Percentiles rank a stretch among this genome's conserved stretches.
Evolutionary conservation across 768 basidiomycete genomes (phyloP).

Genomic region (Xerocomellus amylosporus): DNA sequence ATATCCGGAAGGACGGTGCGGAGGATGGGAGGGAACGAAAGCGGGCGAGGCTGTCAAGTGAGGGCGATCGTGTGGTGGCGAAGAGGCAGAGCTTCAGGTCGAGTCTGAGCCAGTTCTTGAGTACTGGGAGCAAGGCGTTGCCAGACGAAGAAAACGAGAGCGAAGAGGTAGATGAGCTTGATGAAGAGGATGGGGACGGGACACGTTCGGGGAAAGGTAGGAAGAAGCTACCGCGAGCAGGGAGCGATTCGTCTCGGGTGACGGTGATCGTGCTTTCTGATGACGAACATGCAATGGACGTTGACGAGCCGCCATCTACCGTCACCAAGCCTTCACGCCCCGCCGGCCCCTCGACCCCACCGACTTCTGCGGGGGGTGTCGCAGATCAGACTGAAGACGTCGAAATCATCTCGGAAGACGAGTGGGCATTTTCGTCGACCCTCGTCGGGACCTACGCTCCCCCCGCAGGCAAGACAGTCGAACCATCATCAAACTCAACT

Average conservation of each 20-base stretch:
- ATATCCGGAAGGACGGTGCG: conserved; percentile 25
- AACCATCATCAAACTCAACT: background rate
- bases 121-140: conserved; percentile 39
- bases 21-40: conserved; percentile 34
- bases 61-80: background rate
- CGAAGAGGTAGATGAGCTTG: conserved; percentile 21
- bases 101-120: conserved; percentile 52
- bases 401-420: conserved; percentile 13
- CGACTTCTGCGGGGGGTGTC: background rate
- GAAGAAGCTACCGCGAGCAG: conserved; percentile 11
- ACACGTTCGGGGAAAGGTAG: background rate
- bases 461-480: conserved; percentile 9
- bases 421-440: conserved; percentile 25
- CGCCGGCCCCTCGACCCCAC: background rate
- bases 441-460: conserved; percentile 23
- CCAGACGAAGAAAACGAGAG: conserved; percentile 16
- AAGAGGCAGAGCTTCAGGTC: conserved; percentile 41
- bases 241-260: conserved; percentile 16
- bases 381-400: background rate
- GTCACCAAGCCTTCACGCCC: conserved; percentile 11
- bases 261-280: conserved; percentile 23
- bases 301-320: conserved; percentile 23
- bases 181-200: background rate
- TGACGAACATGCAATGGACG: conserved; percentile 27
- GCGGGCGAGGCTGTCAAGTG: conserved; percentile 30